phyloP scores from a whole-genome alignment of 495 filamentous ascomycete species.

The Penicillium antarcticum region DNA sequence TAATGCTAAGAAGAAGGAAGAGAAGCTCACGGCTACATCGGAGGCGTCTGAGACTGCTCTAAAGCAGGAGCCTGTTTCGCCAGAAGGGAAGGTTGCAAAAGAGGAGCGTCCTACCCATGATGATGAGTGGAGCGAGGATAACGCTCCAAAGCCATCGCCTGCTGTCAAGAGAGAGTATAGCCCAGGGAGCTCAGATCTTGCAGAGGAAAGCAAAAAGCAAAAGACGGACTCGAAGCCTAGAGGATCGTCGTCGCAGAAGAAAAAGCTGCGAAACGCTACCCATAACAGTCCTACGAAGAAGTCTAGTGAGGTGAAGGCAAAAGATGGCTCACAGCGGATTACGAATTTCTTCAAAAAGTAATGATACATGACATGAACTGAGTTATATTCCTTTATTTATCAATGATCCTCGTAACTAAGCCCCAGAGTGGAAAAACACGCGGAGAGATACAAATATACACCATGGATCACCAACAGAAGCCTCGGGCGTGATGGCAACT shows the following conservation, averaged over 20 bases:
- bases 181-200: constrained; percentile 17
- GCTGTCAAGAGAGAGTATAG: constrained; percentile 59
- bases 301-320: constrained; percentile 41
- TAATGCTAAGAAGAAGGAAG: constrained; percentile 45
- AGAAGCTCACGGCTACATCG: constrained; percentile 1
- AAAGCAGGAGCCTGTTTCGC: constrained; percentile 8
- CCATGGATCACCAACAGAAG: too few species aligned
- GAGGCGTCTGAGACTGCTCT: background rate
- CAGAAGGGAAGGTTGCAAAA: constrained; percentile 18
- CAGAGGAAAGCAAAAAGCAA: constrained; percentile 26
- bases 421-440: too few species aligned
- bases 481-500: too few species aligned
- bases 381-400: too few species aligned
- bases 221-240: constrained; percentile 15
- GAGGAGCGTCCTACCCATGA: constrained; percentile 19
- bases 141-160: constrained; percentile 42
- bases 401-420: too few species aligned
- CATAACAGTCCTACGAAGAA: constrained; percentile 48
- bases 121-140: constrained; percentile 30
- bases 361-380: background rate
- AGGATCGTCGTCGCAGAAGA: constrained; percentile 25
- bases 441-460: too few species aligned
- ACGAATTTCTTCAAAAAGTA: constrained; percentile 78
- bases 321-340: constrained; percentile 70
- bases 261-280: constrained; percentile 35